Base-by-base conservation (phyloP, 768 basidiomycete genomes). In the Tricholoma sp. region DNA sequence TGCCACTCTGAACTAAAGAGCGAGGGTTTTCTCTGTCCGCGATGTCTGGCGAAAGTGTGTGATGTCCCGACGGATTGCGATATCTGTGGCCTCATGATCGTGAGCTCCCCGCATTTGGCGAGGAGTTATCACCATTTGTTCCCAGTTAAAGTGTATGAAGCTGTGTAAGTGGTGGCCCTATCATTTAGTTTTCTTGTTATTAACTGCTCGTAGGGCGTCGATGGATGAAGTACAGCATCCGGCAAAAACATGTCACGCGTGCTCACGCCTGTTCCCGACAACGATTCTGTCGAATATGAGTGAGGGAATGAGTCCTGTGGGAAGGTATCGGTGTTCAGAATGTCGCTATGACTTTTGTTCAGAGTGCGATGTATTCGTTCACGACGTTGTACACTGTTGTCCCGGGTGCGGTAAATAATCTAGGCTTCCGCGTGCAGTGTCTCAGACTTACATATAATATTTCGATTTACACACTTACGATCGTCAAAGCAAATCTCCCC, bases 61-160 rank as follows among this genome's bases (percentile, higher is more conserved):
- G 96, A 98, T 66, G 93, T 98, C 5, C 97, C 97, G 35, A 98
- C 96, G 8, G 97, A 98, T 68, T 99, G 97, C 68, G 89, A 95
- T 70, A 88, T 98, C 31, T 99, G 97, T 64, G 92, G 93, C 7
- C 75, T 99, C 63, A 97, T 98, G 90, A 93, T 99, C 62, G 97
- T 99, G 59, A 94, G 91, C 71, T 94, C 94, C 51, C 96, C 97
- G 12, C 97, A 98, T 76, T 79, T 99, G 55, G 97, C 97, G 34
- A 78, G 97, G 64, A 98, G 95, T 66, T 96, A 95, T 68, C 89
- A 94, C 62, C 94, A 95, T 68, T 70, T 99, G 43, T 98, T 99
- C 71, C 97, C 97, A 0, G 97, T 98, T 39, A 91, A 89, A 64
- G 78, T 85, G 2, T 98, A 90, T 69, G 74, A 80, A 54, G 79